Percentiles rank a stretch among this genome's conserved stretches.
Conservation (phyloP, 73 alveolate genomes). For the Effrenium voratum region DNA sequence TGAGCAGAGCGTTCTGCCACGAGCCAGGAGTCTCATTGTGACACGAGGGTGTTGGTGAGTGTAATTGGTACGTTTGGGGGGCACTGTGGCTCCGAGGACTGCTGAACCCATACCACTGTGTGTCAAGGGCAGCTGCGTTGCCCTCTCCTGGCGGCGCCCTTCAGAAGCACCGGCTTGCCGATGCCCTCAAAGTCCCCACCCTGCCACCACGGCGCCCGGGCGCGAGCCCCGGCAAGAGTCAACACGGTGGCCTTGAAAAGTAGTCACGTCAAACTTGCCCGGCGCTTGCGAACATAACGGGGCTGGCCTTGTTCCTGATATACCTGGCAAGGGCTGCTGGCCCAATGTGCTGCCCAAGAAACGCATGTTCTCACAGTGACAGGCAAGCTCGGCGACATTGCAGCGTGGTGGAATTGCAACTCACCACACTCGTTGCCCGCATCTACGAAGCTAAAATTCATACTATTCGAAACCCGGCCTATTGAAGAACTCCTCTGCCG, state of each 20-base stretch:
- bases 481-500: constrained; percentile 30
- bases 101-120: too few species aligned
- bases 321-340: too few species aligned
- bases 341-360: too few species aligned
- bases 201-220: background rate
- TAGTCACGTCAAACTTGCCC: background rate
- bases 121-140: too few species aligned
- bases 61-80: too few species aligned
- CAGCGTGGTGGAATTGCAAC: background rate
- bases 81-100: too few species aligned
- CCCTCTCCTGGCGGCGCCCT: constrained; percentile 36
- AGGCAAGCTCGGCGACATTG: background rate
- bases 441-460: too few species aligned
- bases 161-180: constrained; percentile 64
- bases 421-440: background rate
- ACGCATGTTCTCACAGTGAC: background rate
- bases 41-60: too few species aligned
- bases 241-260: background rate
- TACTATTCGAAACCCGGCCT: constrained; percentile 16
- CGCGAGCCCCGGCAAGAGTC: background rate
- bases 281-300: background rate
- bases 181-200: constrained; percentile 70
- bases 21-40: too few species aligned
- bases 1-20: too few species aligned
- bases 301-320: too few species aligned